These are phyloP conservation scores for Phytophthora megakarya DNA, from an alignment of 352 stramenopile genomes.

Conservation along the genomic window DNA sequence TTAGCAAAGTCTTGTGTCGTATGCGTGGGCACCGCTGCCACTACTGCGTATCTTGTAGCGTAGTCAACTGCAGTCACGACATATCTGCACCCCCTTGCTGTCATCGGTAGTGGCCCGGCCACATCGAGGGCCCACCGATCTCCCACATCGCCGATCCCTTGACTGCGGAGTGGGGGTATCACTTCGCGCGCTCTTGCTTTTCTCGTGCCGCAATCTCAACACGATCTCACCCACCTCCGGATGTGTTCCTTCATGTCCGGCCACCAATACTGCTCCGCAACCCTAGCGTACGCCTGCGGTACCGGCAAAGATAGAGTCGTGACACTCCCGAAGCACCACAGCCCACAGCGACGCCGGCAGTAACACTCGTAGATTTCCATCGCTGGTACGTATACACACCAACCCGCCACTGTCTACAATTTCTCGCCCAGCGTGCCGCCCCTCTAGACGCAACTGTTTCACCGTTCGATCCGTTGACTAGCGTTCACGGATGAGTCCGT, in stretches of 20 bases:
- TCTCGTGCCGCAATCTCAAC: constrained; percentile 21
- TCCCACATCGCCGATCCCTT: background rate
- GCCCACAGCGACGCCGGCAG: background rate
- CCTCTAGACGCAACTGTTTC: too few species aligned
- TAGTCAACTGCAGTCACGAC: constrained; percentile 23
- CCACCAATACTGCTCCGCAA: constrained; percentile 18
- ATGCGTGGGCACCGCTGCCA: background rate
- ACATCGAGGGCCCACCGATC: too few species aligned
- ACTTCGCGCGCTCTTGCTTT: constrained; percentile 10
- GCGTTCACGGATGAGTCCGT: background rate
- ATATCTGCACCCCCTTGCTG: background rate
- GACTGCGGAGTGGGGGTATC: constrained; percentile 18
- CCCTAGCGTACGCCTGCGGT: constrained; percentile 16
- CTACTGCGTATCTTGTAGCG: constrained; percentile 14
- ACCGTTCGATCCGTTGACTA: too few species aligned
- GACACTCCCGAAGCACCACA: constrained; percentile 10
- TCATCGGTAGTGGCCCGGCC: too few species aligned
- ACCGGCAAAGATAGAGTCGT: constrained; percentile 23
- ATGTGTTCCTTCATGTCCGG: background rate
- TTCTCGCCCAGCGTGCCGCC: too few species aligned
- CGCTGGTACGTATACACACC: background rate
- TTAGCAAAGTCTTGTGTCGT: constrained; percentile 1
- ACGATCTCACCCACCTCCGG: too few species aligned
- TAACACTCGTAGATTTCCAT: constrained; percentile 10
- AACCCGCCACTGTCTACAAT: background rate